A percentile compares a stretch with the other conserved stretches of the same genome.
phyloP scores from a whole-genome alignment of 371 early-diverging fungal genomes.

The Apophysomyces ossiformis region DNA sequence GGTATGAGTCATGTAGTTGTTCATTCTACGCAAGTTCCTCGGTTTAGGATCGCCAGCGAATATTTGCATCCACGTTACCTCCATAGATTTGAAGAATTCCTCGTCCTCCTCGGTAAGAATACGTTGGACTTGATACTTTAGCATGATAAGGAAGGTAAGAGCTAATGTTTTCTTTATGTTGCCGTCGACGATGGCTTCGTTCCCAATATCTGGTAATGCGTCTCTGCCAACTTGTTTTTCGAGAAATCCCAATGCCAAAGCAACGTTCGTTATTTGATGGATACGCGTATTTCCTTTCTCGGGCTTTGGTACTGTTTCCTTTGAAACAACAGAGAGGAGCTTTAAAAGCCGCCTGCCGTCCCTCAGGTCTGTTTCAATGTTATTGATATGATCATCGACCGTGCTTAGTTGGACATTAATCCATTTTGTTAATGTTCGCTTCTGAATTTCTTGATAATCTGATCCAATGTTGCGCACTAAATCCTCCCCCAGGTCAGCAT shows the following conservation, averaged over 20 bases:
- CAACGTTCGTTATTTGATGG: conserved; percentile 82
- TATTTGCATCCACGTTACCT: conserved; percentile 27
- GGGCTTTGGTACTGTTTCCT: conserved; percentile 58
- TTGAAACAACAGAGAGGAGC: conserved; percentile 62
- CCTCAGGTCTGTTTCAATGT: conserved; percentile 64
- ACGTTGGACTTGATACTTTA: conserved; percentile 69
- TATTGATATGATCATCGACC: conserved; percentile 40
- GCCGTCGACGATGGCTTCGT: conserved; percentile 86
- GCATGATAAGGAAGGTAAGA: conserved; percentile 82
- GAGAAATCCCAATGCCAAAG: conserved; percentile 72
- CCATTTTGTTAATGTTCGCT: conserved; percentile 84
- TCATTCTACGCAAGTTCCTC: neutral
- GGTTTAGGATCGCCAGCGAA: neutral
- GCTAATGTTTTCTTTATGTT: conserved; percentile 87
- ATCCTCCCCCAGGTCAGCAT: conserved; percentile 29
- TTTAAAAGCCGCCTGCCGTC: conserved; percentile 69
- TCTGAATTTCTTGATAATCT: conserved; percentile 69
- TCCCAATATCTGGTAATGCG: conserved; percentile 77
- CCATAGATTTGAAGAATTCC: conserved; percentile 36
- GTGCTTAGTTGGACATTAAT: conserved; percentile 73
- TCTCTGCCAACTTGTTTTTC: conserved; percentile 64
- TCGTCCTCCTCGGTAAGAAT: conserved; percentile 53
- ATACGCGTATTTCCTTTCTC: conserved; percentile 74
- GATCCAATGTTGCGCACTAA: conserved; percentile 46
- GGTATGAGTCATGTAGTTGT: neutral